Base-by-base conservation (phyloP, 2,329 filamentous ascomycete species). In the Arthrobotrys conoides region DNA sequence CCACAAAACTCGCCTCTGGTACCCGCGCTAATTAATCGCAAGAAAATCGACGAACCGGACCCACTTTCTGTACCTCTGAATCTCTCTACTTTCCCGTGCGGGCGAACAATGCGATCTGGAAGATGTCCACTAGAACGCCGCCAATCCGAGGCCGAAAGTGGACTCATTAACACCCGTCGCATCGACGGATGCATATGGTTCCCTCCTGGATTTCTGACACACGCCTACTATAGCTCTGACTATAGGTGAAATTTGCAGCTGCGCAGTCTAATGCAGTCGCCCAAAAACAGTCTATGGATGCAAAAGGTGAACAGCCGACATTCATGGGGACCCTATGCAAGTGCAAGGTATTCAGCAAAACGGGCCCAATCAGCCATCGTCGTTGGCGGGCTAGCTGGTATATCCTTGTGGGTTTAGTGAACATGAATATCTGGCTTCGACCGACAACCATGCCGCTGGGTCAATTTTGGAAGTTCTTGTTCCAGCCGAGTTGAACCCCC, bases 1-100 rank as follows among this genome's bases (percentile, higher is more conserved):
- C 68, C 68, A 78, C 68, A 61, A 59, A 61, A 59, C 67, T 71
- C 68, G 67, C 68, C 63, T 72, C 63, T 72, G 68, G 61, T 78
- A 69, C 75, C 75, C 63, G 73, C 68, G 75, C 63, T 78, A 78
- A 78, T 71, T 71, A 77, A 71, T 77, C 73, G 73, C 73, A 71
- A 77, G 38, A 38, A 67, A 71, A 51, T 77, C 73, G 27, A 66
- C 65, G 66, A 77, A 77, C 18, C 5, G 51, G 68, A 78, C 63
- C 75, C 75, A 78, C 75, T 38, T 72, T 71, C 49, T 66, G n/a
- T 59, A 27, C 59, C 14, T 59, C 22, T 59, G 53, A 59, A 59
- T 59, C 53, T 61, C 57, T 61, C 49, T 49, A 30, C 38, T 44
- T 71, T 44, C 72, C 72, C 68, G 75, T 72, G 44, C 53, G 53